These are phyloP conservation scores for Voacanga thouarsii DNA, from an alignment of 257 asterid genomes.

Conservation along the genomic window DNA sequence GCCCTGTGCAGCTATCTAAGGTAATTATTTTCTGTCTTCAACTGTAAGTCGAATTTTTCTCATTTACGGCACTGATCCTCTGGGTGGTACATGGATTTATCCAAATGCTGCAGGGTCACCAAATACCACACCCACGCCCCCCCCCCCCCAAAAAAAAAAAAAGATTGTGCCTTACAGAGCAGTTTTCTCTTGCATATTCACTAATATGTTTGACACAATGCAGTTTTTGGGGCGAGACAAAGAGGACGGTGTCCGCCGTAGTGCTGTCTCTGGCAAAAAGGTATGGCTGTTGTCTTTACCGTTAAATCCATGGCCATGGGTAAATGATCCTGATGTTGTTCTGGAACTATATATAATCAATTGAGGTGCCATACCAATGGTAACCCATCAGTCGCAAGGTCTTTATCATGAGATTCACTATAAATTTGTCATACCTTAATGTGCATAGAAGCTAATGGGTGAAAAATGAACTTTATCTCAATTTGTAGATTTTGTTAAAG, in stretches of 20 bases:
- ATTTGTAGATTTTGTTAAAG: conserved; percentile 72
- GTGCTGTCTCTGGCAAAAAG: conserved; percentile 98
- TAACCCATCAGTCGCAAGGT: background rate
- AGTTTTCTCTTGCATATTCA: conserved; percentile 13
- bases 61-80: background rate
- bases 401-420: background rate
- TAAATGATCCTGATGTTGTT: background rate
- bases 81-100: background rate
- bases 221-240: conserved; percentile 82
- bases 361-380: background rate
- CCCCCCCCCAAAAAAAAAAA: no score
- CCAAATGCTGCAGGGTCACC: background rate
- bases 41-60: background rate
- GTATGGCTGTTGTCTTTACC: conserved; percentile 26
- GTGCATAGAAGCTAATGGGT: background rate
- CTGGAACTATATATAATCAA: background rate
- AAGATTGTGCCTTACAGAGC: no score
- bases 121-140: background rate
- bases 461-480: background rate
- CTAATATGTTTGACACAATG: conserved; percentile 13
- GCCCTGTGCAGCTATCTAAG: conserved; percentile 98
- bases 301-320: background rate
- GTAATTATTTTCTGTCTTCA: conserved; percentile 27
- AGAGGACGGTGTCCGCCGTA: conserved; percentile 86
- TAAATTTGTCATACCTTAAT: background rate